These are phyloP conservation scores for Xylaria sp. DNA, from an alignment of 2,329 filamentous ascomycete genomes.

Conservation along the genomic window DNA sequence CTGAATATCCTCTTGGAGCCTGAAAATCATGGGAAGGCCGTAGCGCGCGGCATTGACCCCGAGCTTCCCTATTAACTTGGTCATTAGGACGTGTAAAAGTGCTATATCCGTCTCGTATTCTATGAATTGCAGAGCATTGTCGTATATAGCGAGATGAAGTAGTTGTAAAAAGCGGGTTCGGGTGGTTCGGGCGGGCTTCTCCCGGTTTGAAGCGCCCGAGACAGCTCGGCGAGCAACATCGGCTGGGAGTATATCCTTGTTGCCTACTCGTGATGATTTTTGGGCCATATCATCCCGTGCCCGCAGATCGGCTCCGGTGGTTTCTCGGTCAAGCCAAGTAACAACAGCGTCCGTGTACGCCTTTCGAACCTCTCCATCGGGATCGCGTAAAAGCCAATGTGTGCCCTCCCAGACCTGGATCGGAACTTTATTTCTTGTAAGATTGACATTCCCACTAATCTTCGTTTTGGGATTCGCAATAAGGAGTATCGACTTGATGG, in stretches of 20 bases:
- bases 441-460: conserved; percentile 59
- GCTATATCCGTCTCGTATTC: conserved; percentile 75
- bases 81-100: conserved; percentile 75
- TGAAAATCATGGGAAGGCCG: conserved; percentile 86
- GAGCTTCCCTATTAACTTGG: conserved; percentile 72
- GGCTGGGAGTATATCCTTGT: conserved; percentile 43
- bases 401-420: conserved; percentile 94
- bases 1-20: conserved; percentile 82
- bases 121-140: conserved; percentile 76
- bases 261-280: conserved; percentile 48
- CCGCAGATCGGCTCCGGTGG: conserved; percentile 65
- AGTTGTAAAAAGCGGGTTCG: conserved; percentile 78
- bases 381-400: conserved; percentile 85
- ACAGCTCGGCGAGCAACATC: conserved; percentile 64
- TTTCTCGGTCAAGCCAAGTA: conserved; percentile 85
- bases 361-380: conserved; percentile 75
- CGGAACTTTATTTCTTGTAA: conserved; percentile 74
- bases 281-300: conserved; percentile 59
- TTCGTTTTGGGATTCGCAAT: conserved; percentile 74
- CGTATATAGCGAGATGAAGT: conserved; percentile 86
- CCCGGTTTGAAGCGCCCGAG: conserved; percentile 66
- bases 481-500: conserved; percentile 79
- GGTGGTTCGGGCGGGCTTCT: conserved; percentile 55
- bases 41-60: conserved; percentile 80
- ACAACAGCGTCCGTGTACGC: conserved; percentile 83